Evolutionary conservation across 129 eudicot species (phyloP), one percentile per base, ranked within the genome.

Genomic region (Flaveria brownii): DNA sequence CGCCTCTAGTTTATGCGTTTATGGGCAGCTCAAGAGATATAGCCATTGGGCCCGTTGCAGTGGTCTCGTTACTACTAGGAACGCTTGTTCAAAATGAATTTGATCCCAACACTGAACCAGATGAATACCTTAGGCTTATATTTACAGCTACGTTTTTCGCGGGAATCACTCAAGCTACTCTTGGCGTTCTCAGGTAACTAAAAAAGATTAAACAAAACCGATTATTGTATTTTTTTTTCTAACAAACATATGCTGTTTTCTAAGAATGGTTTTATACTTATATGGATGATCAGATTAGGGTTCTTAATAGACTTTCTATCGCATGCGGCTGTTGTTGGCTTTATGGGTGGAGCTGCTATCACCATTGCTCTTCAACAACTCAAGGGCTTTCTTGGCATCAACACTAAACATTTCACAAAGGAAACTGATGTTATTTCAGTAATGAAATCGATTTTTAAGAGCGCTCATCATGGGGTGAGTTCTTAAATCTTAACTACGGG

Each of bases 21-120:
- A 89, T 92, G 97, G 97, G 97, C 59, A 92, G 97, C 72, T 92
- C 97, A 20, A 71, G 92, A 54, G 97, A 92, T 81, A 87, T 92
- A 57, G 97, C 93, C 18, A 92, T 92, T 2, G 96, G 97, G 22
- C 97, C 96, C 0, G 97, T 92, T 47, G 96, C 96, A 26, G 96
- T 89, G 50, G 96, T 92, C 5, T 89, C 97, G 26, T 84, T 92
- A 11, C 75, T 92, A 47, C 67, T 92, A 17, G 97, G 97, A 26
- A 89, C 91, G 15, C 73, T 92, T 42, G 81, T 92, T 20, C 82
- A 73, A 63, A 74, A 74, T n/a, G 97, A 92, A 80, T 80, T 78
- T 77, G 93, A 92, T 81, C 91, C 93, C 0, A 51, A 26, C 1
- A 70, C 26, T 1, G 64, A 92, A 68, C 36, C 64, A 42, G 51